Base-by-base conservation (phyloP, 2,329 filamentous ascomycete species). In the Fusarium sp. region DNA sequence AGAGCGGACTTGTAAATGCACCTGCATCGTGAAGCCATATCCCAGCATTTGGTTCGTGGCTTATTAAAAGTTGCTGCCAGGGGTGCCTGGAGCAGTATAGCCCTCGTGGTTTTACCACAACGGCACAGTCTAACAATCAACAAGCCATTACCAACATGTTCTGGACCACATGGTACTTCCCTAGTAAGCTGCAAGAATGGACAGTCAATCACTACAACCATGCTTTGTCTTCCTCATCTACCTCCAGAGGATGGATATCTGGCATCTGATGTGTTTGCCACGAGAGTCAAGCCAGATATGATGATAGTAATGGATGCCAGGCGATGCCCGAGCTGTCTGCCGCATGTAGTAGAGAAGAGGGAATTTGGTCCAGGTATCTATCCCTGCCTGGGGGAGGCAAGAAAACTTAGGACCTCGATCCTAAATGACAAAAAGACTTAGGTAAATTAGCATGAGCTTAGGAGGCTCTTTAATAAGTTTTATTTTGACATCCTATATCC, bases 51-150 rank as follows among this genome's bases (percentile, higher is more conserved):
- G 52, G 59, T 67, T 36, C 36, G 65, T 73, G 71, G 69, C 69
- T 74, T 76, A 60, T 46, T 59, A 49, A 31, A 56, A 65, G 62
- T 66, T 71, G 60, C 55, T 63, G 50, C 49, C 50, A 64, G 63
- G 63, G 64, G 52, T 58, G 61, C 27, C 38, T 29, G 36, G 46
- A 62, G 57, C 42, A 54, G 35, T 50, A 49, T 47, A 36, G 54
- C 53, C 61, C 52, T 64, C 53, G 54, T 47, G 52, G 44, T 39
- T 62, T 46, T 69, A 42, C 54, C 50, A 53, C 18, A 20, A 53
- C 22, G 22, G 49, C 61, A 39, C 45, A 65, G 49, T 49, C 56
- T 33, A 50, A 39, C 61, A 45, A 36, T 49, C 42, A 54, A 33
- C 49, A 47, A 35, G 27, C 35, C 22, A 52, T 50, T 18, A 27